Base-by-base conservation (phyloP, 208 protist species). In the Crithidia sp. region DNA sequence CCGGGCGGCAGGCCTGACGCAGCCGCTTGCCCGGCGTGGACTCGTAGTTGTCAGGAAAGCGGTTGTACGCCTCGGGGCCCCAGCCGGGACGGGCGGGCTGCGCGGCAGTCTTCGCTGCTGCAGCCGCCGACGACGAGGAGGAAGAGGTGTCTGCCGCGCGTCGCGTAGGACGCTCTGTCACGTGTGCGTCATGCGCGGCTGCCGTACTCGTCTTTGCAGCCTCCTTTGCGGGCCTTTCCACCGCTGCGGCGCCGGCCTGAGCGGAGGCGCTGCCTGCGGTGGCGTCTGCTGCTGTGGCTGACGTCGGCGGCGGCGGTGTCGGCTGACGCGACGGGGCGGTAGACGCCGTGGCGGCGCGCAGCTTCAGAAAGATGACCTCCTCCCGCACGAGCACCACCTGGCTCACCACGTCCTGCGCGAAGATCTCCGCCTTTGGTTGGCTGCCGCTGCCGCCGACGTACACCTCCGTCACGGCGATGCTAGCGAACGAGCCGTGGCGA, bases 291-390 rank as follows among this genome's bases (percentile, higher is more conserved):
- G 66, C 57, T 14, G 63, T 43, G 16, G 54, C 64, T 28, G n/a
- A 45, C 68, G n/a, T 17, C 37, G 16, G 49, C 39, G 57, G 72
- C 12, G 53, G 69, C 36, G 55, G 67, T 53, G 56, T 59, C 43
- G 58, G 61, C 2, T 5, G 64, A 7, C n/a, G 71, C 39, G 71
- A 50, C 8, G 41, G 53, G 45, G 63, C 55, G 45, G 77, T 16
- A 55, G 57, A 58, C 37, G 70, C 39, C 65, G 49, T 7, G 8
- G 44, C 40, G 12, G 55, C 17, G n/a, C 57, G 60, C 17, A 95
- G 64, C 19, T 75, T 76, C 92, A 96, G 92, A 67, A 79, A 90
- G 4, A 96, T 60, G 0, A 92, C 75, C 68, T 96, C 92, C 59
- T 93, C 83, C 41, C 81, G 76, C n/a, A 96, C 81, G 16, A 79